Conservation (phyloP, 257 asterid genomes). For the Eustoma russellianum region DNA sequence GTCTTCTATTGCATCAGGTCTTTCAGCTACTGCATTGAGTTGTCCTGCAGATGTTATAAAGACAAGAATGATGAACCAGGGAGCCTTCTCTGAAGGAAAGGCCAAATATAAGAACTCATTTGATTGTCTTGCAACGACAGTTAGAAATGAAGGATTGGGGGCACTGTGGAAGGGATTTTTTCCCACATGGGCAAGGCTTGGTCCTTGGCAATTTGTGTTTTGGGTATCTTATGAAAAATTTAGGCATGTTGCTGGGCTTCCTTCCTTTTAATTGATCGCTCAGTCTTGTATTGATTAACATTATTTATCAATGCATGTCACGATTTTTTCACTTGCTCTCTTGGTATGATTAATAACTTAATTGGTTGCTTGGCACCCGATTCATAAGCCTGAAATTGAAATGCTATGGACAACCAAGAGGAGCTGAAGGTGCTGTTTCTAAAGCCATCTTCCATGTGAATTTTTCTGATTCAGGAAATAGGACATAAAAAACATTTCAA, state of each 20-base stretch:
- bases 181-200: conserved; percentile 96
- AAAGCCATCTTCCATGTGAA: too few relatives aligned
- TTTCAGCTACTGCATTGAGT: conserved; percentile 64
- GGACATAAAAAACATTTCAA: too few relatives aligned
- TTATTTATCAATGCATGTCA: too few relatives aligned
- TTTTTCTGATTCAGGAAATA: too few relatives aligned
- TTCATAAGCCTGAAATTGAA: too few relatives aligned
- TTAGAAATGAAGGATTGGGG: conserved; percentile 59
- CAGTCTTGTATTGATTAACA: too few relatives aligned
- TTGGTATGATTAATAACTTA: too few relatives aligned
- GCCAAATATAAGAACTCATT: conserved; percentile 43
- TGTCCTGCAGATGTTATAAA: conserved; percentile 87
- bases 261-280: conserved; percentile 37
- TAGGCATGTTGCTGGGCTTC: conserved; percentile 54
- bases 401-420: too few relatives aligned
- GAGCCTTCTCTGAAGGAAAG: conserved; percentile 15
- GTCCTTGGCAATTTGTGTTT: conserved; percentile 95
- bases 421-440: too few relatives aligned
- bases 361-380: too few relatives aligned
- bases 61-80: conserved; percentile 83
- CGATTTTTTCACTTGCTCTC: too few relatives aligned
- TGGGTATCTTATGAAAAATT: conserved; percentile 82
- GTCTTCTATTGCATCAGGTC: conserved; percentile 72
- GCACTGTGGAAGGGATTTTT: conserved; percentile 85
- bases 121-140: conserved; percentile 67